Conservation (phyloP, 164 flowering plant species). For the Chimonanthus praecox region DNA sequence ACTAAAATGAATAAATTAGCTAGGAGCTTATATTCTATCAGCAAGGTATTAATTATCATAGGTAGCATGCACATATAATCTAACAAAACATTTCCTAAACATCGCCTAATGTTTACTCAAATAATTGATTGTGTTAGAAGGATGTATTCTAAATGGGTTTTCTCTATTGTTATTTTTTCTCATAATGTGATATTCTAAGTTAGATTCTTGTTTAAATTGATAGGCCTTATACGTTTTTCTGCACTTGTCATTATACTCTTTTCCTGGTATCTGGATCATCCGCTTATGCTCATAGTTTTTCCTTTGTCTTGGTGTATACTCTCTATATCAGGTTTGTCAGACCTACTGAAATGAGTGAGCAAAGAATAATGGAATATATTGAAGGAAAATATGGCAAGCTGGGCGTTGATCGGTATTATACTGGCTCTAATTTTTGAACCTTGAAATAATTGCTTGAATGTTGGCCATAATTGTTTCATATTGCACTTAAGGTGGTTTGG, state of each 20-base stretch:
- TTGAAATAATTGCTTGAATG: too few relatives aligned
- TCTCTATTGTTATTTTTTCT: neutral
- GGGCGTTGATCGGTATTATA: slow-evolving; percentile 81
- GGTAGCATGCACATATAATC: neutral
- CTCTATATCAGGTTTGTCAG: slow-evolving; percentile 67
- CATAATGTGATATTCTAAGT: neutral
- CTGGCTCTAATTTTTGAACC: neutral
- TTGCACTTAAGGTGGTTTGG: neutral
- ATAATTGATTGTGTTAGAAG: neutral
- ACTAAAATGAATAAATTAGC: neutral
- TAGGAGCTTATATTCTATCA: neutral
- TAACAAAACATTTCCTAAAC: neutral
- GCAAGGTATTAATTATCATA: too few relatives aligned
- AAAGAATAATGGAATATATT: slow-evolving; percentile 63
- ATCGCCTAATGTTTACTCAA: neutral
- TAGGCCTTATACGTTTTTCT: neutral
- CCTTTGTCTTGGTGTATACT: neutral
- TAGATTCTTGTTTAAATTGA: neutral
- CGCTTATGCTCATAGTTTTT: slow-evolving; percentile 1
- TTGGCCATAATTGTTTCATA: neutral
- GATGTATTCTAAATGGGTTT: neutral
- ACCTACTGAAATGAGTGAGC: slow-evolving; percentile 77
- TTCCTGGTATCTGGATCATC: neutral
- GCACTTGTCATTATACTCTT: neutral
- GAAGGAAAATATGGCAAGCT: slow-evolving; percentile 92